Evolutionary conservation across 495 filamentous ascomycete species (phyloP).

Genomic region (Talaromyces adpressus): DNA sequence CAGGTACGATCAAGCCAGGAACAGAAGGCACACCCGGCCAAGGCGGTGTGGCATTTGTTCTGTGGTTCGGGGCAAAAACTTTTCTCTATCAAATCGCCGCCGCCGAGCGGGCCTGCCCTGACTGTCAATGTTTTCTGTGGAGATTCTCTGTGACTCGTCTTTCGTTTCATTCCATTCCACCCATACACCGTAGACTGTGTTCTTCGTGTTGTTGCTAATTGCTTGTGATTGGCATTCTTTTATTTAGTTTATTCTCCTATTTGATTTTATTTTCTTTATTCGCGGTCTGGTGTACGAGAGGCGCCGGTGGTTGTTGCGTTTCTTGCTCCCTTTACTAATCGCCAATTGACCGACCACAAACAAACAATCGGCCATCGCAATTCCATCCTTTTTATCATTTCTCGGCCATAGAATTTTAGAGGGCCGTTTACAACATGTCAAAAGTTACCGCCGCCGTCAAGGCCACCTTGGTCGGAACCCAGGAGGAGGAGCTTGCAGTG

Average conservation of each 20-base stretch:
- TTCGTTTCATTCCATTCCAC: not conserved
- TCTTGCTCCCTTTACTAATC: not conserved
- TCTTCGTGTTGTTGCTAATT: not conserved
- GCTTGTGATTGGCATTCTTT: not conserved
- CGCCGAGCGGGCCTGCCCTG: slow-evolving; percentile 4
- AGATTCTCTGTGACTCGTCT: not conserved
- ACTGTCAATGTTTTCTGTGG: not conserved
- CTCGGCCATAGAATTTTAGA: slow-evolving; percentile 5
- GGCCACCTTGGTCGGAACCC: slow-evolving; percentile 64
- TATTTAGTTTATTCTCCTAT: not conserved
- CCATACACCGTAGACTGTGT: not conserved
- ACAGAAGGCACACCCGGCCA: not conserved
- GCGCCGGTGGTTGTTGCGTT: not conserved
- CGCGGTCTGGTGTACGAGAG: not conserved
- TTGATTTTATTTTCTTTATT: not conserved
- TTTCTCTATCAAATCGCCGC: slow-evolving; percentile 1
- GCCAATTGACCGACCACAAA: not conserved
- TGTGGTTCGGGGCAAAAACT: not conserved
- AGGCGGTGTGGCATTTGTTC: not conserved
- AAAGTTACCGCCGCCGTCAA: slow-evolving; percentile 67
- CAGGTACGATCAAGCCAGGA: not conserved
- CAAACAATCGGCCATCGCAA: not conserved
- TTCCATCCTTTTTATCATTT: not conserved
- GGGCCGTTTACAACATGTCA: slow-evolving; percentile 25
- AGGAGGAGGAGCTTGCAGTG: slow-evolving; percentile 53